These are phyloP conservation scores for Beta lomatogona DNA, from an alignment of 179 eudicot species.

Conservation along the genomic window DNA sequence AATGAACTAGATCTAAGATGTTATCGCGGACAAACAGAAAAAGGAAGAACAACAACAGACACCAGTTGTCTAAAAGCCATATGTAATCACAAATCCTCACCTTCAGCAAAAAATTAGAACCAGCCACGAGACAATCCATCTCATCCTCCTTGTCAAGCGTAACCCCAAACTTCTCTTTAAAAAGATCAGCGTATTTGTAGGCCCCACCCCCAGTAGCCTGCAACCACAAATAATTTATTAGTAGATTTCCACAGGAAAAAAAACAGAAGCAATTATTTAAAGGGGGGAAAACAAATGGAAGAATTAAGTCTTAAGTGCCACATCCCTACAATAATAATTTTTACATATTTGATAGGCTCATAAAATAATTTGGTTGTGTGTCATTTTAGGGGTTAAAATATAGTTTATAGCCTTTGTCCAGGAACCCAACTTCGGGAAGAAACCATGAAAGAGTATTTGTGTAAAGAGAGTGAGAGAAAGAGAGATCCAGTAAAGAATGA, in stretches of 20 bases:
- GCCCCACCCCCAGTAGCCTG: constrained; percentile 99
- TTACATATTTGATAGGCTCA: neutral
- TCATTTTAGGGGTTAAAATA: neutral
- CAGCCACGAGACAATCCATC: constrained; percentile 91
- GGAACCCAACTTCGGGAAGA: neutral
- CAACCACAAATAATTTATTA: constrained; percentile 35
- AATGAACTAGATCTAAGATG: neutral
- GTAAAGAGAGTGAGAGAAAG: neutral
- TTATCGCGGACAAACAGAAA: neutral
- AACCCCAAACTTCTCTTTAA: constrained; percentile 80
- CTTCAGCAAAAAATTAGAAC: constrained; percentile 90
- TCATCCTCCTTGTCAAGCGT: constrained; percentile 92
- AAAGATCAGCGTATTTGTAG: constrained; percentile 76
- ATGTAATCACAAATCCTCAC: constrained; percentile 36
- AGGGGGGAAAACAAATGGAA: neutral
- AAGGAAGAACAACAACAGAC: neutral
- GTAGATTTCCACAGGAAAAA: constrained; percentile 12
- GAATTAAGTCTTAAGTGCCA: neutral
- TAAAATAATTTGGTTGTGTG: neutral
- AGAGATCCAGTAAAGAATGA: neutral
- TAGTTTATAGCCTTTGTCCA: neutral
- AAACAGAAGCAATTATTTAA: neutral
- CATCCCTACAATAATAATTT: too few relatives aligned
- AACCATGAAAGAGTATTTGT: neutral
- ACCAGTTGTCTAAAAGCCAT: neutral